phyloP scores from a whole-genome alignment of 306 rosid genomes.

The Lathyrus tuberosus region DNA sequence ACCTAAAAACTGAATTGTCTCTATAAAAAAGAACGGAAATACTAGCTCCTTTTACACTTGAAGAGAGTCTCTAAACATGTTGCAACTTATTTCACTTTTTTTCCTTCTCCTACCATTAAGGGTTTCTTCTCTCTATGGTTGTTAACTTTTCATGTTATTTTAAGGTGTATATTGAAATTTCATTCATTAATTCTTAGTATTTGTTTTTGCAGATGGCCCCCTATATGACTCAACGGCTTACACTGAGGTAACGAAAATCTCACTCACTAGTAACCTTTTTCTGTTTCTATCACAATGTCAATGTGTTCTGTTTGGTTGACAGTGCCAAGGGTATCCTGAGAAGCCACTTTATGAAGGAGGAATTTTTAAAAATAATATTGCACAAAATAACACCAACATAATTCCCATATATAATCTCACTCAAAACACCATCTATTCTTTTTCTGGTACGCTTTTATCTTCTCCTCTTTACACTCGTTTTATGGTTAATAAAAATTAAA shows the following conservation, averaged over 20 bases:
- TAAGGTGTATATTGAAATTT: background rate
- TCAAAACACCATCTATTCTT: slow-evolving; percentile 56
- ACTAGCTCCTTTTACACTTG: too few species aligned
- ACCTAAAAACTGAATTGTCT: too few species aligned
- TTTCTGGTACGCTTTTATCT: slow-evolving; percentile 78
- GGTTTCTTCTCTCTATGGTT: slow-evolving; percentile 46
- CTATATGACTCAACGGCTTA: slow-evolving; percentile 78
- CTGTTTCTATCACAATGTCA: too few species aligned
- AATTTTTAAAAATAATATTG: slow-evolving; percentile 36
- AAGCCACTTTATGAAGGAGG: slow-evolving; percentile 77
- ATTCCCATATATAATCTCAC: slow-evolving; percentile 52
- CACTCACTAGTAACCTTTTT: too few species aligned
- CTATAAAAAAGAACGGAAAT: too few species aligned
- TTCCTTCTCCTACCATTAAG: background rate
- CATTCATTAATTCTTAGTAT: background rate
- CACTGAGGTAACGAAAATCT: slow-evolving; percentile 58
- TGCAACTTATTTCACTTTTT: background rate
- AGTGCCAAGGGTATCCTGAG: slow-evolving; percentile 46
- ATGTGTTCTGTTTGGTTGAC: too few species aligned
- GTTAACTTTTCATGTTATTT: background rate
- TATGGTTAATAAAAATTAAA: too few species aligned
- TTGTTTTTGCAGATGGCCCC: slow-evolving; percentile 76
- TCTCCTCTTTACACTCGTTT: too few species aligned
- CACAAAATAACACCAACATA: slow-evolving; percentile 12
- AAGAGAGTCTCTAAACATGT: background rate